A percentile compares a stretch with the other conserved stretches of the same genome.
phyloP scores from a whole-genome alignment of 495 filamentous ascomycete genomes.

The Lasiosphaeria miniovina region DNA sequence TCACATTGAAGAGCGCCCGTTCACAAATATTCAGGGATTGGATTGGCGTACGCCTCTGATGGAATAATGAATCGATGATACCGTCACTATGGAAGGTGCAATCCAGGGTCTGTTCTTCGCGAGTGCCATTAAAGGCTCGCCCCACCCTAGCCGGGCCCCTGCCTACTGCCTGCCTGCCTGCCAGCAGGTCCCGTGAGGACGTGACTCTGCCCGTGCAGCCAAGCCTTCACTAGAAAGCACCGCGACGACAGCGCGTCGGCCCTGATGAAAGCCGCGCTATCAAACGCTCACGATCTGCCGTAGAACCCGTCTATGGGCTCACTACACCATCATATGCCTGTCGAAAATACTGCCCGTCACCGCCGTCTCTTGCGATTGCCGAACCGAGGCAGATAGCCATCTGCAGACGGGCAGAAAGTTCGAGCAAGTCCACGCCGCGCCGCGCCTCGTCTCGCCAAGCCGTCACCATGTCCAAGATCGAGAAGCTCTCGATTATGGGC shows the following conservation, averaged over 20 bases:
- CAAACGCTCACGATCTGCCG: background rate
- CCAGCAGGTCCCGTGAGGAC: conserved; percentile 2
- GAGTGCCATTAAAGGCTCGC: conserved; percentile 12
- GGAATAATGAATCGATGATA: no score
- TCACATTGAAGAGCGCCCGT: no score
- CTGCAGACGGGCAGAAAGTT: background rate
- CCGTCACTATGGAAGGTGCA: no score
- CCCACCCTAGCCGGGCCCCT: background rate
- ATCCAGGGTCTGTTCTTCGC: background rate
- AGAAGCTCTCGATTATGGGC: conserved; percentile 83
- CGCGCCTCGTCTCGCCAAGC: conserved; percentile 10
- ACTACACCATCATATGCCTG: background rate
- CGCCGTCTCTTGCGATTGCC: background rate
- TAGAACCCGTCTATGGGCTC: background rate
- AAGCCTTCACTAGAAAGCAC: conserved; percentile 2
- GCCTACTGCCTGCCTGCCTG: background rate
- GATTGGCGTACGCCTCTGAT: no score
- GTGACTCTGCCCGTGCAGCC: background rate
- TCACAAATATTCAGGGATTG: no score
- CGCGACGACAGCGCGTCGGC: conserved; percentile 10
- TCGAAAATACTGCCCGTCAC: background rate
- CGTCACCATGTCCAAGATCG: conserved; percentile 66
- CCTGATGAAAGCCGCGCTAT: background rate
- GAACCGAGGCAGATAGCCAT: background rate
- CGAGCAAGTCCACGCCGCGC: background rate